Evolutionary conservation across 345 rosid genomes (phyloP).

Genomic region (Eucalyptus marginata): DNA sequence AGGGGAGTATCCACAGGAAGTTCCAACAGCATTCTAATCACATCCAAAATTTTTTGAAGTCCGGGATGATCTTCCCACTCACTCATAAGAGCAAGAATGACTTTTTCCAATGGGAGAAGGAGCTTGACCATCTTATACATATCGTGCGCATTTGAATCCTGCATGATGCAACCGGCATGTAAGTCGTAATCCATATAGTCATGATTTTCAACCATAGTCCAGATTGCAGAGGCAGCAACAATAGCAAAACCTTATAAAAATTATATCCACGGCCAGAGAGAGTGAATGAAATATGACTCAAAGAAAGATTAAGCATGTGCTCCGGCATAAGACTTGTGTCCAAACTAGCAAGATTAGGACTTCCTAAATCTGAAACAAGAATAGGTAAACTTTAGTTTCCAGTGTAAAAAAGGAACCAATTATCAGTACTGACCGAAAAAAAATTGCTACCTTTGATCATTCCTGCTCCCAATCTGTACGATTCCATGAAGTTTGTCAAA

Average conservation of each 20-base stretch:
- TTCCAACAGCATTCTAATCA: conserved; percentile 57
- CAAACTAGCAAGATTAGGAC: conserved; percentile 40
- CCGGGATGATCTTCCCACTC: conserved; percentile 84
- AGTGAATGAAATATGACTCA: conserved; percentile 38
- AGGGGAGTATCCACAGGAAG: conserved; percentile 69
- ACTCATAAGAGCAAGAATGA: conserved; percentile 28
- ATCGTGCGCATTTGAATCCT: conserved; percentile 68
- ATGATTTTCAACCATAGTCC: background rate
- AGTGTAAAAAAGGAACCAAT: background rate
- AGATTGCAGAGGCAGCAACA: background rate
- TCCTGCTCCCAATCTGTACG: conserved; percentile 61
- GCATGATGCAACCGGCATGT: background rate
- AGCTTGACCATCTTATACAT: conserved; percentile 67
- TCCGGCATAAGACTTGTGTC: conserved; percentile 80
- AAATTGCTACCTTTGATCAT: conserved; percentile 48
- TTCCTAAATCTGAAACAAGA: conserved; percentile 37
- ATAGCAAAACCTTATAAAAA: conserved; percentile 70
- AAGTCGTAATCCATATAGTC: background rate
- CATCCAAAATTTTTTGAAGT: conserved; percentile 64
- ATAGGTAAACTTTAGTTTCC: background rate
- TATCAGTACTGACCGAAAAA: background rate
- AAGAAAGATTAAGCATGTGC: conserved; percentile 65
- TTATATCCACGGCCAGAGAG: conserved; percentile 39
- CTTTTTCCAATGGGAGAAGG: conserved; percentile 34
- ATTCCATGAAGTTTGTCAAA: conserved; percentile 47